Evolutionary conservation across 208 protist species (phyloP).

Genomic region (Leptomonas seymouri): DNA sequence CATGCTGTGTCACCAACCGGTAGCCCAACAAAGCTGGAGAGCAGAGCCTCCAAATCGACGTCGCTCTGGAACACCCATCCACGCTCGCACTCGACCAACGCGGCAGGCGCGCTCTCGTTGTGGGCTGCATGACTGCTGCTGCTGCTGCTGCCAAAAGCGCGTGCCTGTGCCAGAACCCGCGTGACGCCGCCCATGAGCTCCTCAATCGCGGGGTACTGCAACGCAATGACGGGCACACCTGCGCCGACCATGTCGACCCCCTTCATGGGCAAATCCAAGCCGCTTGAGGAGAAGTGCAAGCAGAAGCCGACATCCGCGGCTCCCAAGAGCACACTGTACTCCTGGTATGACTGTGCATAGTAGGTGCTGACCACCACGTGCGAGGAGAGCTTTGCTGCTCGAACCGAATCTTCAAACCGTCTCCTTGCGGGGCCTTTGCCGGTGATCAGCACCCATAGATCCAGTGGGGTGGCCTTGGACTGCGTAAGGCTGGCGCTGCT

Average conservation of each 20-base stretch:
- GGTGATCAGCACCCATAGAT: slow-evolving; percentile 84
- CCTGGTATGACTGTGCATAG: slow-evolving; percentile 91
- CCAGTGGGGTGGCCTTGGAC: slow-evolving; percentile 10
- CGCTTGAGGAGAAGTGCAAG: slow-evolving; percentile 94
- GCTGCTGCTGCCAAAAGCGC: slow-evolving; percentile 18
- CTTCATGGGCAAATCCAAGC: slow-evolving; percentile 98
- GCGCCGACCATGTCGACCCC: slow-evolving; percentile 97
- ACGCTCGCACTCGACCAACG: slow-evolving; percentile 48
- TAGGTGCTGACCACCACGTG: slow-evolving; percentile 83
- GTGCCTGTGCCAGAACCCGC: slow-evolving; percentile 31
- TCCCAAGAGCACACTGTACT: slow-evolving; percentile 94
- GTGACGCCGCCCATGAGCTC: slow-evolving; percentile 85
- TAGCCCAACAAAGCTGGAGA: slow-evolving; percentile 49
- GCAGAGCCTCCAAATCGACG: slow-evolving; percentile 56
- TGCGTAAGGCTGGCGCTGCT: slow-evolving; percentile 4
- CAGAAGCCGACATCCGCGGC: slow-evolving; percentile 95
- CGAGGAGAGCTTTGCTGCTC: slow-evolving; percentile 49
- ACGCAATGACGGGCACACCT: slow-evolving; percentile 91
- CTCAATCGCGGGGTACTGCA: slow-evolving; percentile 83
- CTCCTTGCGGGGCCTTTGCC: slow-evolving; percentile 64
- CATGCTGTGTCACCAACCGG: slow-evolving; percentile 1
- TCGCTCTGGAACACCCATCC: slow-evolving; percentile 70
- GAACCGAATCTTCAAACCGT: slow-evolving; percentile 72
- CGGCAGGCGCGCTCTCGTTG: background rate
- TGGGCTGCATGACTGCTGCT: slow-evolving; percentile 16